Base-by-base conservation (phyloP, 257 asterid genomes). In the Phtheirospermum japonicum region DNA sequence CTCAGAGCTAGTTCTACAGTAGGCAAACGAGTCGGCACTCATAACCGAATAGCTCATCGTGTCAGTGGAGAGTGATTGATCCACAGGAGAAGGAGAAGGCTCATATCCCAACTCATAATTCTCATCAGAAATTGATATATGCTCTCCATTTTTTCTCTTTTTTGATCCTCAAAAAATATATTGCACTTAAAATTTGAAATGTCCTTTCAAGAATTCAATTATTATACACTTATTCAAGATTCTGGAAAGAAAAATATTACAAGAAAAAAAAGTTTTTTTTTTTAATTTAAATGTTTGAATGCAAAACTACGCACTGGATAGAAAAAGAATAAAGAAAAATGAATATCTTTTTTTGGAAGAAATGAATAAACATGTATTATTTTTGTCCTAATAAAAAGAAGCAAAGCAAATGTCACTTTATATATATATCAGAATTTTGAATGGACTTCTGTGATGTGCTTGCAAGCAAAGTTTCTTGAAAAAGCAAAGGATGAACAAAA, bases 1-100 rank as follows among this genome's bases (percentile, higher is more conserved):
- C 66, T 83, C 95, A 5, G 99, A 92, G 51, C 58, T 75, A 36
- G 90, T 83, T 70, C 97, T 77, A 40, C 79, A 79, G 72, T 79
- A 80, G 5, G 78, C 77, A 26, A 85, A 92, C 45, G 98, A 89
- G 59, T 78, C 80, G 8, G 69, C 67, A 65, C 89, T 83, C 65
- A 59, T 33, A 9, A 66, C 59, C 26, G 94, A 84, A 31, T 55
- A 75, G 18, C 82, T 64, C 0, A 16, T 40, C 16, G 79, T 73
- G 57, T 77, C 85, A 17, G 77, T 60, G 33, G 28, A 51, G 12
- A 74, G 69, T 11, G 97, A 84, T 26, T 40, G 48, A 4, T 40
- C 48, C 16, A 2, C 48, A 2, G 48, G 4, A 3, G 84, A 83
- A 59, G 69, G 73, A 34, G 94, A 82, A 18, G 76, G 72, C 45